Percentiles rank a stretch among this genome's conserved stretches.
phyloP scores from a whole-genome alignment of 2,329 filamentous ascomycete species.

The Neospermospora avenae region DNA sequence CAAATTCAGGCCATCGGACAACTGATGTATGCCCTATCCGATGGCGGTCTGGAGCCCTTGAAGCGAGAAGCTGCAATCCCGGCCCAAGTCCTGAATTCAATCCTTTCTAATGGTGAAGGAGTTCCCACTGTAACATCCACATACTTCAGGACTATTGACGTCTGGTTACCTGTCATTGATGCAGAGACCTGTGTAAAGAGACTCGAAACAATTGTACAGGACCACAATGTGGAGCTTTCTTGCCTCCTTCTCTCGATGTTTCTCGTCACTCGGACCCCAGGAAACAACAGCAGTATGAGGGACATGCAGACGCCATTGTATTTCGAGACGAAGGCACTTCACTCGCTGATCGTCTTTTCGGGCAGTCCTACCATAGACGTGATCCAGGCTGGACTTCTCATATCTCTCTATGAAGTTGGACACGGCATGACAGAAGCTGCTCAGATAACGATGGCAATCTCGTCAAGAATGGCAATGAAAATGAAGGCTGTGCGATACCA shows the following conservation, averaged over 20 bases:
- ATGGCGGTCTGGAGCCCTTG: constrained; percentile 1
- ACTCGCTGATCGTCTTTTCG: constrained; percentile 15
- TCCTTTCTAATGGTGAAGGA: constrained; percentile 17
- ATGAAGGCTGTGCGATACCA: constrained; percentile 12
- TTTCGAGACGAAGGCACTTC: constrained; percentile 20
- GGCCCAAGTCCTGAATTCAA: constrained; percentile 17
- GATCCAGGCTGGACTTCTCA: constrained; percentile 23
- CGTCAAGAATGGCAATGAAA: constrained; percentile 19
- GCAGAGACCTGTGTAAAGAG: constrained; percentile 8
- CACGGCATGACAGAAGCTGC: constrained; percentile 25
- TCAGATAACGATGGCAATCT: constrained; percentile 20
- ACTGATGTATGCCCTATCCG: constrained; percentile 16
- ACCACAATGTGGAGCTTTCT: constrained; percentile 17
- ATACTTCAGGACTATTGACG: constrained; percentile 25
- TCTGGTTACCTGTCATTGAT: constrained; percentile 25
- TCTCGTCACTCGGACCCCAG: constrained; percentile 15
- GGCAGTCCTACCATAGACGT: constrained; percentile 21
- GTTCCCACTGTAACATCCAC: constrained; percentile 14
- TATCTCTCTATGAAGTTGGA: constrained; percentile 23
- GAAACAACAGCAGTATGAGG: neutral
- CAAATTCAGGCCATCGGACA: constrained; percentile 15
- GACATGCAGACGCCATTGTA: constrained; percentile 21
- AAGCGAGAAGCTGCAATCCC: constrained; percentile 12
- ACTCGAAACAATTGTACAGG: constrained; percentile 16
- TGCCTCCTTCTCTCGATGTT: constrained; percentile 23